A percentile compares a stretch with the other conserved stretches of the same genome.
These are phyloP conservation scores for Cryphonectria japonica DNA, from an alignment of 2,329 filamentous ascomycete species.

Conservation along the genomic window DNA sequence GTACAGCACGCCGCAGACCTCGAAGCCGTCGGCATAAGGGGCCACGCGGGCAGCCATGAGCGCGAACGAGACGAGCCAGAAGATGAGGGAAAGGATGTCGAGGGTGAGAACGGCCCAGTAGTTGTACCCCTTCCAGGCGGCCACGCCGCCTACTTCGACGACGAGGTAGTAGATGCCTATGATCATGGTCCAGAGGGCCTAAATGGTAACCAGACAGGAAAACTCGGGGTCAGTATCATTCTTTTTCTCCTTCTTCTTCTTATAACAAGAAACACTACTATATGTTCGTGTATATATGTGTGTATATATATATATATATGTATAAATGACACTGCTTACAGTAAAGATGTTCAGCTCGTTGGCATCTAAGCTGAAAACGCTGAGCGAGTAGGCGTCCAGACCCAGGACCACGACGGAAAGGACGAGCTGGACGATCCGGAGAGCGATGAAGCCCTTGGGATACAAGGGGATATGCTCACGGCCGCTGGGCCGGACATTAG, in stretches of 20 bases:
- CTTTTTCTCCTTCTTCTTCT: too few relatives aligned
- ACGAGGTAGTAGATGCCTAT: conserved; percentile 51
- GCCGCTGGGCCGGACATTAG: conserved; percentile 40
- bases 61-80: conserved; percentile 55
- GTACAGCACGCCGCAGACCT: conserved; percentile 34
- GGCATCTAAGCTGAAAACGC: conserved; percentile 41
- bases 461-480: conserved; percentile 52
- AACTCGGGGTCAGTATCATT: not conserved
- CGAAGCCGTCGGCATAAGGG: conserved; percentile 30
- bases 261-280: not conserved
- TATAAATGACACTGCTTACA: conserved; percentile 35
- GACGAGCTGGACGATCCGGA: conserved; percentile 51
- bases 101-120: conserved; percentile 57
- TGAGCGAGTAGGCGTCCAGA: conserved; percentile 50
- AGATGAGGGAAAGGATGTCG: conserved; percentile 55
- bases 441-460: conserved; percentile 47
- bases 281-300: conserved; percentile 17
- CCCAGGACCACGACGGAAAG: conserved; percentile 51
- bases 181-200: conserved; percentile 50
- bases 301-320: not conserved
- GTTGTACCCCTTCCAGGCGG: conserved; percentile 46
- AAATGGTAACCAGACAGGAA: not conserved
- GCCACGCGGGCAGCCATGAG: conserved; percentile 45
- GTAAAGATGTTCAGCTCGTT: conserved; percentile 43
- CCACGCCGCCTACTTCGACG: conserved; percentile 45